Base-by-base conservation (phyloP, 305 asterid genomes). In the Rubia balearica region DNA sequence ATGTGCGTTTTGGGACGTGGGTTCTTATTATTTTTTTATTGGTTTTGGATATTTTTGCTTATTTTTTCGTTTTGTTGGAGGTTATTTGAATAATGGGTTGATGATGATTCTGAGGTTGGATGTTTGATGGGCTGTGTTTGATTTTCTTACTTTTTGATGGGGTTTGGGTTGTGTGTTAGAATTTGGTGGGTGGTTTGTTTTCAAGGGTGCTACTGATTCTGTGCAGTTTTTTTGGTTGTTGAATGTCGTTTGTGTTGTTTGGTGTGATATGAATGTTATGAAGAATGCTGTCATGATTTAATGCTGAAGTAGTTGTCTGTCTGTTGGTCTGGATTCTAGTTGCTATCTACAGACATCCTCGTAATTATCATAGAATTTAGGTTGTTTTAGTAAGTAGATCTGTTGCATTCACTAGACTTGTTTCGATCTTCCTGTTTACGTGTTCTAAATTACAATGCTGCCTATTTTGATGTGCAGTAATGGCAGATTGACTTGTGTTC, bases 41-140 rank as follows among this genome's bases (percentile, higher is more conserved):
- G 59, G 59, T 51, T 51, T 17, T 4, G 24, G 22, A 33, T 69
- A n/a, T 45, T 56, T 51, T 17, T 40, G 33, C 27, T 8, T 59
- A 7, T 22, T 36, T 7, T 41, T 19, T 36, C 27, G n/a, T 22
- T 16, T 30, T 60, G 43, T 13, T n/a, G 66, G 67, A 7, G 43
- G 14, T 33, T 7, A 67, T 51, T 30, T 21, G 41, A 40, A 8
- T 22, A 41, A 49, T 33, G 24, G 10, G 41, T 5, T 8, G 36
- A 57, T 55, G 60, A 62, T 72, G 42, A 41, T 61, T 49, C 61
- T 63, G 65, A 46, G 76, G 12, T 71, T 65, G 73, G 45, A 73
- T 68, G 64, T 71, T 68, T 21, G 70, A 68, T 65, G 69, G 77
- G 74, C 69, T 77, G 27, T 73, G 67, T 49, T 41, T 67, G 49